These are phyloP conservation scores for Pisolithus thermaeus DNA, from an alignment of 1,284 basidiomycete genomes.

Conservation along the genomic window DNA sequence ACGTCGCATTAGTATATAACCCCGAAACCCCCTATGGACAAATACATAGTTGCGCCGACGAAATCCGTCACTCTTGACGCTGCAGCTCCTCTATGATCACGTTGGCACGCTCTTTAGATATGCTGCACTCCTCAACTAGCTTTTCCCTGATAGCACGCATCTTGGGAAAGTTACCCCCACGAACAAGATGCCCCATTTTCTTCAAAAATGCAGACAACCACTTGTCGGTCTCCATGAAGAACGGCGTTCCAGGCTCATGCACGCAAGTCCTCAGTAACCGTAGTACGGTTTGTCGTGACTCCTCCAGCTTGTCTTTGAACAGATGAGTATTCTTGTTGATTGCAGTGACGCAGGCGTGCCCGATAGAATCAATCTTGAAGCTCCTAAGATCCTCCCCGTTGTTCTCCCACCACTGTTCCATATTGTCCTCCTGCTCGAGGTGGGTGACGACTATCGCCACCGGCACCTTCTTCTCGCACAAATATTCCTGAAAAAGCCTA, in stretches of 20 bases:
- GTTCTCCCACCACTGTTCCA: conserved; percentile 24
- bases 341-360: conserved; percentile 25
- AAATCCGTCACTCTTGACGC: not conserved
- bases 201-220: conserved; percentile 6
- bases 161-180: conserved; percentile 1
- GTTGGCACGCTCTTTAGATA: conserved; percentile 2
- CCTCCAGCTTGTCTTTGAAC: conserved; percentile 1
- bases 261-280: not conserved
- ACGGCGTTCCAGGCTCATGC: not conserved
- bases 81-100: conserved; percentile 13
- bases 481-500: conserved; percentile 29
- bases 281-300: not conserved
- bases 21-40: not conserved
- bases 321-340: conserved; percentile 7
- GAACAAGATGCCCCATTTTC: conserved; percentile 14
- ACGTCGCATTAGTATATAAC: too few species aligned
- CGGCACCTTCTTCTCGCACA: conserved; percentile 33
- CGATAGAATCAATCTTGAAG: conserved; percentile 4
- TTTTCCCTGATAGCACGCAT: conserved; percentile 1
- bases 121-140: not conserved
- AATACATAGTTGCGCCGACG: not conserved
- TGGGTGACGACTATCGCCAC: conserved; percentile 36
- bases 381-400: conserved; percentile 13
- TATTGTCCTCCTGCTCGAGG: conserved; percentile 26
- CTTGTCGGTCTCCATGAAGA: conserved; percentile 2